Conservation (phyloP, 768 basidiomycete genomes). For the Mycena albidolilacea region DNA sequence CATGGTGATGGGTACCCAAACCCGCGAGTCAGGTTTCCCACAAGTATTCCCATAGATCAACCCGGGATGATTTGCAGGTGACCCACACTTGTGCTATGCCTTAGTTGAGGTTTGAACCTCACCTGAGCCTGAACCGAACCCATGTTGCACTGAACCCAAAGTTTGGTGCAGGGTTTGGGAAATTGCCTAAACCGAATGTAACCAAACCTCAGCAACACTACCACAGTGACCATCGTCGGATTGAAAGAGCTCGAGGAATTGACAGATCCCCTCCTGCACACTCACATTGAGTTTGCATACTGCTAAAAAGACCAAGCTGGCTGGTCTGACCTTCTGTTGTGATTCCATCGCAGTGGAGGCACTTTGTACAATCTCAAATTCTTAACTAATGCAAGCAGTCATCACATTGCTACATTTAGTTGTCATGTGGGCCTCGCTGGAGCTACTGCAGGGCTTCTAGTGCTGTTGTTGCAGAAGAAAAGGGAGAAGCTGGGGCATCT, state of each 20-base stretch:
- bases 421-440: conserved; percentile 99
- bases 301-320: conserved; percentile 97
- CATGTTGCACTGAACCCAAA: too few species aligned
- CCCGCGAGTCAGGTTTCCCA: too few species aligned
- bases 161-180: too few species aligned
- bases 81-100: too few species aligned
- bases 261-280: conserved; percentile 87
- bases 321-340: conserved; percentile 87
- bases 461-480: conserved; percentile 76
- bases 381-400: conserved; percentile 82
- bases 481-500: conserved; percentile 76
- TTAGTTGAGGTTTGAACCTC: too few species aligned
- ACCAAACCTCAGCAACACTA: neutral
- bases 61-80: too few species aligned
- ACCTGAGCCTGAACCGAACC: too few species aligned
- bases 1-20: too few species aligned
- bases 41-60: too few species aligned
- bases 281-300: conserved; percentile 98
- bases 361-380: conserved; percentile 97
- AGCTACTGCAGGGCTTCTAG: conserved; percentile 91
- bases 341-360: conserved; percentile 88
- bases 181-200: too few species aligned
- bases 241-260: conserved; percentile 95
- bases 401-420: too few species aligned
- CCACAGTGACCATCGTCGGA: conserved; percentile 86